Base-by-base conservation (phyloP, 1,284 basidiomycete species). In the Athelia sp. region DNA sequence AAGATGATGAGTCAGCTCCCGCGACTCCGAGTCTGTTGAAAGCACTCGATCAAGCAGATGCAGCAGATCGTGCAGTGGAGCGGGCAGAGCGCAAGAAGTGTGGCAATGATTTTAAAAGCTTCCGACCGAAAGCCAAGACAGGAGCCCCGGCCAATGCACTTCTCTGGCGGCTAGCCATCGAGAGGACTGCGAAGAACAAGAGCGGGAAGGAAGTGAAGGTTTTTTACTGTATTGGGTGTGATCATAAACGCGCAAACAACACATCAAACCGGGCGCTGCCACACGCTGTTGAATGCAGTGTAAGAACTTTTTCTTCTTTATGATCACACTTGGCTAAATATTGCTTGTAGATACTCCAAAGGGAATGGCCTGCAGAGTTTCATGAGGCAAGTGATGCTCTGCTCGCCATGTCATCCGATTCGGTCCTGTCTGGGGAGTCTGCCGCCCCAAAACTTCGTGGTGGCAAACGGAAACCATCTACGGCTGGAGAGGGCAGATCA, bases 401-500 rank as follows among this genome's bases (percentile, higher is more conserved):
- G 36, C n/a, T 40, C n/a, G 36, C n/a, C 36, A 21, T 21, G 15
- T 40, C 47, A 18, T 17, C 17, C 10, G 23, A 29, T 19, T 22
- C 17, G 15, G 24, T 42, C 6, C 15, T 19, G 10, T 11, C 40
- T 3, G 47, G 47, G 4, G 38, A 49, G 17, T 11, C 21, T 23
- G 47, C 4, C 3, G 45, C 49, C 6, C 49, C 49, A 17, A 21
- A 45, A 22, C 4, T 50, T 18, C 43, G 49, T 13, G 24, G 13
- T n/a, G 26, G 29, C 17, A 50, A 50, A 35, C 32, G 45, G 3
- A 50, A 50, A 45, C 31, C 42, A n/a, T 35, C 31, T 21, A 29
- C 46, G 19, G 45, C 32, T 8, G 34, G 31, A n/a, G 17, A 34
- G 13, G 34, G 44, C 21, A 6, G 26, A 29, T 29, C 13, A 29